A percentile compares a stretch with the other conserved stretches of the same genome.
phyloP scores from a whole-genome alignment of 1,139 yeast species.

The Meyerozyma sp. region DNA sequence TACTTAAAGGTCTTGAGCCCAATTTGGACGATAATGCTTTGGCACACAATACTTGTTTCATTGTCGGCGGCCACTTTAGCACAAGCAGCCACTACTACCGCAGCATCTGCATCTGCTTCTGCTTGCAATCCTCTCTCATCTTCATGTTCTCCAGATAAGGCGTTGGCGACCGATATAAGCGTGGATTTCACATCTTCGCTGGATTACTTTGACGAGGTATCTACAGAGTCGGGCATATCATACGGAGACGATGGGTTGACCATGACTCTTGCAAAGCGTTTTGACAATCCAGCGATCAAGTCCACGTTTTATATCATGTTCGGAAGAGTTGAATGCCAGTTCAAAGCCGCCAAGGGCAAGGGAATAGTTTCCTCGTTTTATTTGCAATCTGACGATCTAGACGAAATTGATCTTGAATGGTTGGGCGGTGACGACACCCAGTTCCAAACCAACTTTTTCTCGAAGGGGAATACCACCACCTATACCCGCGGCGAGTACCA shows the following conservation, averaged over 20 bases:
- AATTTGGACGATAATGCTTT: background rate
- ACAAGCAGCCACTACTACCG: conserved; percentile 5
- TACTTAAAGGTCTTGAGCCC: background rate
- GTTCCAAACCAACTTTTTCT: conserved; percentile 77
- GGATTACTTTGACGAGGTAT: conserved; percentile 27
- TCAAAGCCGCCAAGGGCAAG: conserved; percentile 67
- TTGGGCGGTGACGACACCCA: conserved; percentile 69
- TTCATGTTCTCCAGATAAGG: conserved; percentile 41
- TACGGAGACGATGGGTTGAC: conserved; percentile 44
- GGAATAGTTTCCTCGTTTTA: conserved; percentile 80
- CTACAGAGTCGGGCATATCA: conserved; percentile 19
- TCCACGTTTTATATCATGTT: conserved; percentile 82
- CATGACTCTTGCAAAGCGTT: conserved; percentile 53
- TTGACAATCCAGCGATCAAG: conserved; percentile 69
- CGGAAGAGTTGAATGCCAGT: conserved; percentile 70
- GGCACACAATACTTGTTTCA: background rate
- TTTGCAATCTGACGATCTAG: conserved; percentile 79
- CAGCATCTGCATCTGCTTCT: conserved; percentile 2
- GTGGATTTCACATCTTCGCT: conserved; percentile 45
- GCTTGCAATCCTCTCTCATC: conserved; percentile 29
- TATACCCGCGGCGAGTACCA: conserved; percentile 78
- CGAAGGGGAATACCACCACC: conserved; percentile 72
- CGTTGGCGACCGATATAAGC: conserved; percentile 49
- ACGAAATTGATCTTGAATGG: conserved; percentile 85
- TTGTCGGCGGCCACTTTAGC: conserved; percentile 3